Evolutionary conservation across 495 filamentous ascomycete species (phyloP).

Genomic region (Penicillium ucsense): DNA sequence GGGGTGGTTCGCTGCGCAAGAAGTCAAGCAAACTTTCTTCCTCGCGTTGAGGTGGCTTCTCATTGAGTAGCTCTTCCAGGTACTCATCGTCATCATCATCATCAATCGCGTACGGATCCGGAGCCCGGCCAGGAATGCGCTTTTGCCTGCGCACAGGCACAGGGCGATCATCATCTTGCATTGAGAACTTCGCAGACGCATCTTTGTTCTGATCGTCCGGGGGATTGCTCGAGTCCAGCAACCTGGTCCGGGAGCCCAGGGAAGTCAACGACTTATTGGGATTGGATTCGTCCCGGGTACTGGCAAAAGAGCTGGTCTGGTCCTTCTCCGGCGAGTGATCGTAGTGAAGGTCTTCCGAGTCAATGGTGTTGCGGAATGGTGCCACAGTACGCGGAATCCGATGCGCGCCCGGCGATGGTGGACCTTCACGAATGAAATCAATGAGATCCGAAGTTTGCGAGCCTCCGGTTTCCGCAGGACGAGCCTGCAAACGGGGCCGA

Average conservation of each 20-base stretch:
- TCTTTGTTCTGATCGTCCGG: constrained; percentile 12
- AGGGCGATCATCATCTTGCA: constrained; percentile 16
- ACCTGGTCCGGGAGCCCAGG: constrained; percentile 47
- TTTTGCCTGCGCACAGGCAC: constrained; percentile 53
- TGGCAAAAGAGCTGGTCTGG: constrained; percentile 27
- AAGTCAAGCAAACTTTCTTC: constrained; percentile 81
- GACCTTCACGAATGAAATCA: constrained; percentile 85
- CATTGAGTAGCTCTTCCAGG: constrained; percentile 49
- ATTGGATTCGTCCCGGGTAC: constrained; percentile 34
- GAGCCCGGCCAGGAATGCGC: constrained; percentile 65
- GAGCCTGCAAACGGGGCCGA: constrained; percentile 52
- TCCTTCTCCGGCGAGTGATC: constrained; percentile 18
- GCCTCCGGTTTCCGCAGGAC: constrained; percentile 52
- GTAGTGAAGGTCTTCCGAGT: constrained; percentile 63
- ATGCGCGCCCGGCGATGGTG: constrained; percentile 46
- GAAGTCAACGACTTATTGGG: constrained; percentile 40
- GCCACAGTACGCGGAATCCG: constrained; percentile 77
- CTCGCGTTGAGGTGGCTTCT: constrained; percentile 35
- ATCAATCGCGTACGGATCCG: constrained; percentile 89
- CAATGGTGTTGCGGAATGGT: constrained; percentile 75
- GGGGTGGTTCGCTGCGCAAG: constrained; percentile 71
- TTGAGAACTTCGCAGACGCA: constrained; percentile 4
- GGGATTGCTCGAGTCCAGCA: constrained; percentile 36
- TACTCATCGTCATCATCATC: constrained; percentile 64
- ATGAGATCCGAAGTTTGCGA: constrained; percentile 76